Evolutionary conservation across 2,329 filamentous ascomycete genomes (phyloP).

Genomic region (Pestalotiopsis sp.): DNA sequence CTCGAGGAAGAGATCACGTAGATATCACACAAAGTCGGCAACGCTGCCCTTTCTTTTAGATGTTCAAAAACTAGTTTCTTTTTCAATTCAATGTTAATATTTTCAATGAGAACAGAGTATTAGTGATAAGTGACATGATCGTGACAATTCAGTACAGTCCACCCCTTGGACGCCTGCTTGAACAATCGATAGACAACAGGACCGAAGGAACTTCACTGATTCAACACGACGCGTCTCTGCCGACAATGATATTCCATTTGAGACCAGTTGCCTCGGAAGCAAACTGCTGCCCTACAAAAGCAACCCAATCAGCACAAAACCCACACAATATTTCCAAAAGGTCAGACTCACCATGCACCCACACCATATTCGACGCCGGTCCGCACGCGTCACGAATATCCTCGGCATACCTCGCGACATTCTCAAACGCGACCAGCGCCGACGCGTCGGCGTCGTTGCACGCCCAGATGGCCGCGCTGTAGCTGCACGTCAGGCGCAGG

Average conservation of each 20-base stretch:
- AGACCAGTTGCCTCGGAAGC: not conserved
- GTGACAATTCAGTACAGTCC: not conserved
- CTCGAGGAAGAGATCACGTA: not conserved
- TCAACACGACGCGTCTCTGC: not conserved
- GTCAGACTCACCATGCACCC: not conserved
- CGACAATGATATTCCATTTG: not conserved
- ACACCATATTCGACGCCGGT: not conserved
- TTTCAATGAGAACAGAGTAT: not conserved
- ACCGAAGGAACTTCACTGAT: not conserved
- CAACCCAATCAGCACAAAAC: not conserved
- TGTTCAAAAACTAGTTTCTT: not conserved
- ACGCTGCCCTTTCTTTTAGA: not conserved
- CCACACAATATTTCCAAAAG: not conserved
- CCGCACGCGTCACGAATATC: not conserved
- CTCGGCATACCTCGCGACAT: not conserved
- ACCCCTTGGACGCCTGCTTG: not conserved
- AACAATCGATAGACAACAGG: not conserved
- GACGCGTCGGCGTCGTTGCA: not conserved
- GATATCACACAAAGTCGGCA: not conserved
- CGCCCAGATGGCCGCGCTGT: not conserved
- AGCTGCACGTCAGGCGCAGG: not conserved
- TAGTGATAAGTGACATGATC: not conserved
- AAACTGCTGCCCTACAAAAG: not conserved
- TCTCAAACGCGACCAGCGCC: not conserved
- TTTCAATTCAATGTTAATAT: not conserved